Percentiles rank a stretch among this genome's conserved stretches.
Evolutionary conservation across 805 yeast genomes (phyloP).

Genomic region (Huiozyma sinensis): DNA sequence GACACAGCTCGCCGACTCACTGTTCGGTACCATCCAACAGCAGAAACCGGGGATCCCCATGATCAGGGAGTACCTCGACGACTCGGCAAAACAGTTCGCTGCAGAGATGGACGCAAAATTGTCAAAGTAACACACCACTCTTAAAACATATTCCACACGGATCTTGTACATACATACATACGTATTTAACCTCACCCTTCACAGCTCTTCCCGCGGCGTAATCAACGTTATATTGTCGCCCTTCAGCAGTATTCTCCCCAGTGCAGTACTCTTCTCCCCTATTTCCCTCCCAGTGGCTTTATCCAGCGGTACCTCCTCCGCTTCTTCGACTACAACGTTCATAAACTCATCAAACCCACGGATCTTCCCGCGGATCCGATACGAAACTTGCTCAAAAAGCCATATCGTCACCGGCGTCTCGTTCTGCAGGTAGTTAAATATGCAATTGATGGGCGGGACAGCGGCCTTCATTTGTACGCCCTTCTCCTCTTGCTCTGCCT

Average conservation of each 20-base stretch:
- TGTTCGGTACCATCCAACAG: conserved; percentile 28
- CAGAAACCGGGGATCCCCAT: conserved; percentile 28
- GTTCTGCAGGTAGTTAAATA: conserved; percentile 78
- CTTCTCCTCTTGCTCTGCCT: too few species aligned
- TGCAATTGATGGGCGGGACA: conserved; percentile 86
- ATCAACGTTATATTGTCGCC: conserved; percentile 91
- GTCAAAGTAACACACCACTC: background rate
- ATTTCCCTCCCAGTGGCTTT: conserved; percentile 26
- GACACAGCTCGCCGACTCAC: conserved; percentile 23
- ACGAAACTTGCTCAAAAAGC: conserved; percentile 77
- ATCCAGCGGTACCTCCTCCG: conserved; percentile 52
- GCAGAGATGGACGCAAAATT: background rate
- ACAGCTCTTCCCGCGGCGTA: conserved; percentile 18
- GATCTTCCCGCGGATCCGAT: conserved; percentile 71
- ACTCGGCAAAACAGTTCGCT: conserved; percentile 24
- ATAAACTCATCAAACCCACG: conserved; percentile 96
- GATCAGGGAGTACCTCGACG: conserved; percentile 28
- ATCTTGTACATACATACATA: background rate
- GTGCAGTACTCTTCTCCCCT: conserved; percentile 26
- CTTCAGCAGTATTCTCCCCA: conserved; percentile 73
- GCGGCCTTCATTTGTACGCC: conserved; percentile 22
- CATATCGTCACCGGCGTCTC: conserved; percentile 73
- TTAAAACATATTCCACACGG: background rate
- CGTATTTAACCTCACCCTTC: background rate
- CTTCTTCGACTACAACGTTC: conserved; percentile 64